Percentiles rank a stretch among this genome's conserved stretches.
Evolutionary conservation across 2,329 filamentous ascomycete genomes (phyloP).

Genomic region (Diaporthe velutina): DNA sequence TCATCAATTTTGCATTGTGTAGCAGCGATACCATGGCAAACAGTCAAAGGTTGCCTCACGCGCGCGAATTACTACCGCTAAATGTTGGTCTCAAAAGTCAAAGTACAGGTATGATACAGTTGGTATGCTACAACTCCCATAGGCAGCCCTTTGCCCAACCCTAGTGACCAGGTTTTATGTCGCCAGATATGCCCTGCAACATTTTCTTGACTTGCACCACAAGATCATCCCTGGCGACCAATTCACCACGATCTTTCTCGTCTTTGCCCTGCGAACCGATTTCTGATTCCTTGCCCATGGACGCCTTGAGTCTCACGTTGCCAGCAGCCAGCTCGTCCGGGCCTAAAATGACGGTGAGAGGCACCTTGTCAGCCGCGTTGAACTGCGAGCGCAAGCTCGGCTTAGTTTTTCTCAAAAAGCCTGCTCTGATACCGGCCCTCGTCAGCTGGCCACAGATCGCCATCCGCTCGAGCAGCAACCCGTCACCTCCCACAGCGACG

Average conservation of each 20-base stretch:
- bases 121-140: no score
- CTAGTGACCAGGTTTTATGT: neutral
- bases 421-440: conserved; percentile 87
- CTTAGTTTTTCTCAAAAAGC: conserved; percentile 87
- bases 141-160: neutral
- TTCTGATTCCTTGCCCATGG: conserved; percentile 74
- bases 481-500: conserved; percentile 87
- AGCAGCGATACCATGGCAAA: neutral
- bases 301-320: conserved; percentile 73
- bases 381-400: conserved; percentile 87
- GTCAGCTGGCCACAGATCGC: conserved; percentile 79
- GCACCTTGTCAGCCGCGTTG: conserved; percentile 80
- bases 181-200: neutral
- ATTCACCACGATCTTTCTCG: conserved; percentile 42
- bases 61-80: no score
- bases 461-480: conserved; percentile 85
- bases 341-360: conserved; percentile 85
- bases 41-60: no score
- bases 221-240: conserved; percentile 4
- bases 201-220: neutral
- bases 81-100: no score
- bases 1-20: neutral
- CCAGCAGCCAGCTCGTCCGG: conserved; percentile 48
- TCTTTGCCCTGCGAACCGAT: conserved; percentile 93
- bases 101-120: no score